Conservation (phyloP, 495 filamentous ascomycete genomes). For the Tetracladium setigerum region DNA sequence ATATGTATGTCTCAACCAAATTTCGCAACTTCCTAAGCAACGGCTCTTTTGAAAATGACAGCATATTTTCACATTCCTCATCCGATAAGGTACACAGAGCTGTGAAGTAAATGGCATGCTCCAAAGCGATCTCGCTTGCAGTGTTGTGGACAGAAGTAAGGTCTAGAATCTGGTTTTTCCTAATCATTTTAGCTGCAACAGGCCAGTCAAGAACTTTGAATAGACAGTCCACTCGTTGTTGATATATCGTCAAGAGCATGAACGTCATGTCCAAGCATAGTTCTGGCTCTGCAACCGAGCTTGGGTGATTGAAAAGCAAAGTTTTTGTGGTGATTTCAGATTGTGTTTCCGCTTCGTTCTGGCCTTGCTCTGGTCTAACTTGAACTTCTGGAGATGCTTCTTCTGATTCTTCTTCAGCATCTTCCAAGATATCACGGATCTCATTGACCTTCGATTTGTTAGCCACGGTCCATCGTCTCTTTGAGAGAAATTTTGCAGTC, state of each 20-base stretch:
- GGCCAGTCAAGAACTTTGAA: not conserved
- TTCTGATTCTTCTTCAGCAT: not conserved
- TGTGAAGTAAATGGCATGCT: not conserved
- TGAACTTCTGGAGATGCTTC: not conserved
- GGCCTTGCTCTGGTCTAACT: not conserved
- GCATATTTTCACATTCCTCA: not conserved
- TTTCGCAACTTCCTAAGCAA: not conserved
- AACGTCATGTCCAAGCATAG: too few relatives aligned
- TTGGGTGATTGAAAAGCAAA: too few relatives aligned
- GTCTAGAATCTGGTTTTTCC: too few relatives aligned
- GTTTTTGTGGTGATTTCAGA: too few relatives aligned
- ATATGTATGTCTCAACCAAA: not conserved
- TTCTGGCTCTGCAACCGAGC: too few relatives aligned
- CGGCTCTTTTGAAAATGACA: not conserved
- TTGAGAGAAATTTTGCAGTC: not conserved
- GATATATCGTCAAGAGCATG: not conserved
- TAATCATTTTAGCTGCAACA: not conserved
- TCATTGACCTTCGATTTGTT: not conserved
- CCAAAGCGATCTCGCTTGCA: not conserved
- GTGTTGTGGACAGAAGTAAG: too few relatives aligned
- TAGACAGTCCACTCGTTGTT: not conserved
- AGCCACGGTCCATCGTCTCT: not conserved
- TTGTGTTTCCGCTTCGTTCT: too few relatives aligned
- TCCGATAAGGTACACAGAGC: not conserved
- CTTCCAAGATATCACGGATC: not conserved